Conservation (phyloP, 2,329 filamentous ascomycete species). For the Colletotrichum magnum region DNA sequence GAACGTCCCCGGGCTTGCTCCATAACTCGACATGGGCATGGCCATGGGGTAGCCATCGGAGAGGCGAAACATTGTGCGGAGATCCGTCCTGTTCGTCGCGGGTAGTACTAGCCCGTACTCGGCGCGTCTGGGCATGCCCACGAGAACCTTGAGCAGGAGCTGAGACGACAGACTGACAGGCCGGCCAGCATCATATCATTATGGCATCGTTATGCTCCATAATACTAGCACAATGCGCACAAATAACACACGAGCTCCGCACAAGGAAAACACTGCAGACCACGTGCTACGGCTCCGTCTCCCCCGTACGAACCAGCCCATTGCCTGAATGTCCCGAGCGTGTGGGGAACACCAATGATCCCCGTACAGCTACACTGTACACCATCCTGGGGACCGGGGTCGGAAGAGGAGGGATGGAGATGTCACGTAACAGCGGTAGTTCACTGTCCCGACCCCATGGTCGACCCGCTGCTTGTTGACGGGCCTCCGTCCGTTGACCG, state of each 20-base stretch:
- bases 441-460: constrained; percentile 27
- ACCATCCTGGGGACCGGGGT: constrained; percentile 11
- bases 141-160: constrained; percentile 1
- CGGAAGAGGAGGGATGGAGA: constrained; percentile 23
- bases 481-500: constrained; percentile 13
- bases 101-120: constrained; percentile 1
- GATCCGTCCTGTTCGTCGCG: constrained; percentile 28
- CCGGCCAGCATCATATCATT: constrained; percentile 3
- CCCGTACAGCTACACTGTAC: constrained; percentile 1
- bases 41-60: constrained; percentile 20
- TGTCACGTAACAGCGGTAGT: constrained; percentile 31
- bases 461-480: constrained; percentile 19
- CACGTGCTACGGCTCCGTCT: constrained; percentile 38
- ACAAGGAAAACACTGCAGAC: neutral
- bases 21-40: neutral
- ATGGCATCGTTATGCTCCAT: neutral
- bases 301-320: constrained; percentile 24
- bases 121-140: neutral
- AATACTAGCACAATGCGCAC: neutral
- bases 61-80: constrained; percentile 27
- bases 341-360: constrained; percentile 22
- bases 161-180: neutral
- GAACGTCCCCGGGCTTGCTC: neutral
- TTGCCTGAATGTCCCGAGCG: constrained; percentile 14
- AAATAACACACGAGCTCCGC: constrained; percentile 4